Percentiles rank a stretch among this genome's conserved stretches.
Evolutionary conservation across 371 early-diverging fungal species (phyloP).

Genomic region (Actinomortierella ambigua): DNA sequence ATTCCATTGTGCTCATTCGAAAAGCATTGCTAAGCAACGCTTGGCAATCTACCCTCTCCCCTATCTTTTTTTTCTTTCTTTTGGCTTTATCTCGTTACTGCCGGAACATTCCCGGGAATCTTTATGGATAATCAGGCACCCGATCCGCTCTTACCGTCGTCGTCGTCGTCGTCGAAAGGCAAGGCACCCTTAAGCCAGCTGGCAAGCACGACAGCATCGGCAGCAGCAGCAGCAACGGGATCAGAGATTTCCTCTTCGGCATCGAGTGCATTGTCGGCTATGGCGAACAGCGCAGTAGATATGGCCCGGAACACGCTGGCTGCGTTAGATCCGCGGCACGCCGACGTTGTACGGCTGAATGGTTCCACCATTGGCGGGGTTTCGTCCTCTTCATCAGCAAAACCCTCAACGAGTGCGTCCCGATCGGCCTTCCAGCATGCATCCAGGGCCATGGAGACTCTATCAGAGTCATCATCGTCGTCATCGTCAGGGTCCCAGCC

Average conservation of each 20-base stretch:
- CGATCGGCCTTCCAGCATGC: constrained; percentile 26
- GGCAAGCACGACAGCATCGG: not conserved
- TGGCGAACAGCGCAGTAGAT: constrained; percentile 10
- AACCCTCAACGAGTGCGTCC: constrained; percentile 9
- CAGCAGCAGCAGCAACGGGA: constrained; percentile 5
- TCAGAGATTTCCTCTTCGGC: constrained; percentile 1
- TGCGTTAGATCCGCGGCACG: constrained; percentile 30
- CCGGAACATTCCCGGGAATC: no score
- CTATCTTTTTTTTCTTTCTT: not conserved
- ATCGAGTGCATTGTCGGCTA: not conserved
- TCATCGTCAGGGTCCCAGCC: constrained; percentile 1
- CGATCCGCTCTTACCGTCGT: no score
- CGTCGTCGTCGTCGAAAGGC: constrained; percentile 2
- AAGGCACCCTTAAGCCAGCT: not conserved
- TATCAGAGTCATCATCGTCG: constrained; percentile 3
- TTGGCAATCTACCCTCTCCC: no score
- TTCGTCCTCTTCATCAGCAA: not conserved
- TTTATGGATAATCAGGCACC: no score
- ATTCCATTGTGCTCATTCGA: no score
- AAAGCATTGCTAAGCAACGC: no score
- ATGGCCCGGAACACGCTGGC: constrained; percentile 23
- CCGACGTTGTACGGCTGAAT: constrained; percentile 13
- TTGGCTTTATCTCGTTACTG: not conserved
- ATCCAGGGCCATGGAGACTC: constrained; percentile 22
- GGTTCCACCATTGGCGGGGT: constrained; percentile 7